phyloP scores from a whole-genome alignment of 352 stramenopile genomes.

The Pythium aquatile region DNA sequence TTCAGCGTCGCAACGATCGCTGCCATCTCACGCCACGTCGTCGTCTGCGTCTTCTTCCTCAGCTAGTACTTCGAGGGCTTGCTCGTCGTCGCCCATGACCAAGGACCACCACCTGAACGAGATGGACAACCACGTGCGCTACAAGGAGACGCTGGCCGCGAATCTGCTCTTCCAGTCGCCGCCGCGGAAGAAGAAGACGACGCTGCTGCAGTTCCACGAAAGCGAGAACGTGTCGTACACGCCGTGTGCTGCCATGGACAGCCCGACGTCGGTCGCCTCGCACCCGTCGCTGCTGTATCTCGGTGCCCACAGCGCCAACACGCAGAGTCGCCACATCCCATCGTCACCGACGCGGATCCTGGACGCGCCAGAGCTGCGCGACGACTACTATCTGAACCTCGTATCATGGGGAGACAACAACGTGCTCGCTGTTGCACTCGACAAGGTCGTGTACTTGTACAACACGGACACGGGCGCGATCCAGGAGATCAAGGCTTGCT shows the following conservation, averaged over 20 bases:
- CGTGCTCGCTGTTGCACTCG: constrained; percentile 93
- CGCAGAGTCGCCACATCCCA: constrained; percentile 30
- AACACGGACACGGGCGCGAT: constrained; percentile 90
- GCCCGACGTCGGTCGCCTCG: constrained; percentile 12
- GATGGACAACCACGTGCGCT: constrained; percentile 32
- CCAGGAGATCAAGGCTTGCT: constrained; percentile 75
- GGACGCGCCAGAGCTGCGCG: constrained; percentile 94
- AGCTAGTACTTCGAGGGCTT: background rate
- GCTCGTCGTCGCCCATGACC: background rate
- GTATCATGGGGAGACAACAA: constrained; percentile 94
- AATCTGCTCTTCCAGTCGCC: constrained; percentile 33
- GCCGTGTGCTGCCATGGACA: background rate
- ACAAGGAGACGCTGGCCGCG: constrained; percentile 33
- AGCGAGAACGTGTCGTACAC: constrained; percentile 5
- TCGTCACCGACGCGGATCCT: constrained; percentile 82
- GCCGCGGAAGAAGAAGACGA: constrained; percentile 19
- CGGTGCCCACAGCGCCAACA: constrained; percentile 2
- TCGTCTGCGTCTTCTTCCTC: background rate
- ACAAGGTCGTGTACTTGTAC: constrained; percentile 95
- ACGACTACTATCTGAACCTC: constrained; percentile 99
- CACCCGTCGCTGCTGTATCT: constrained; percentile 26
- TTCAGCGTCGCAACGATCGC: background rate
- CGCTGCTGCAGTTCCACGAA: constrained; percentile 31
- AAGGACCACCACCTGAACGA: constrained; percentile 19
- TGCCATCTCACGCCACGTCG: background rate